Conservation (phyloP, 805 yeast species). For the Metschnikowia proteae region DNA sequence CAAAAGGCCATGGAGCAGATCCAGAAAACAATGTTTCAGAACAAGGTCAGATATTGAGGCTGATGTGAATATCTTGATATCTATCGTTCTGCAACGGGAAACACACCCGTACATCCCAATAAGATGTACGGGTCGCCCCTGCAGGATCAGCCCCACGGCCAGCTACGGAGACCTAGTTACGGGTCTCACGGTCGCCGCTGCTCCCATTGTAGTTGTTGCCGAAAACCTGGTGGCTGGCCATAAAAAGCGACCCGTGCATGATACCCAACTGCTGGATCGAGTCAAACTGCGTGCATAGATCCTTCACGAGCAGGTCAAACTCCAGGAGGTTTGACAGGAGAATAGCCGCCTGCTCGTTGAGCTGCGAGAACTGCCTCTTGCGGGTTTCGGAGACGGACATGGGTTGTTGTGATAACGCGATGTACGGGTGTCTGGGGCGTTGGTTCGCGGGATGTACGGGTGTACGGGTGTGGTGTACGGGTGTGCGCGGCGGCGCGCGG, state of each 20-base stretch:
- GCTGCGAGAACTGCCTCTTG: constrained; percentile 24
- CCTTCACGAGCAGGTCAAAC: constrained; percentile 47
- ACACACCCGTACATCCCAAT: no score
- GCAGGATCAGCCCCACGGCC: not conserved
- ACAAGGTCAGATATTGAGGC: not conserved
- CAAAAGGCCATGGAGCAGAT: constrained; percentile 16
- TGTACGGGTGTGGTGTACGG: no score
- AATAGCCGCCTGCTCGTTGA: constrained; percentile 51
- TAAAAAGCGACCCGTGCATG: constrained; percentile 51
- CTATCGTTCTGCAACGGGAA: not conserved
- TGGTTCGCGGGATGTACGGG: no score
- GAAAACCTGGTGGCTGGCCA: constrained; percentile 42
- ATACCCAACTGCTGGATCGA: constrained; percentile 52
- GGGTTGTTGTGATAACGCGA: no score
- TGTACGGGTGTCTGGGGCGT: no score
- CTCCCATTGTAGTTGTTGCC: constrained; percentile 21
- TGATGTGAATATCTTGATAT: no score
- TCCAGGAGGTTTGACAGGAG: constrained; percentile 55
- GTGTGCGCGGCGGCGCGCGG: not conserved
- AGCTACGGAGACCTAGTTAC: not conserved
- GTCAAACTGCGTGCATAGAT: constrained; percentile 51
- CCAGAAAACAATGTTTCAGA: constrained; percentile 13
- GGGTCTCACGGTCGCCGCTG: not conserved
- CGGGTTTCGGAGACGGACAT: constrained; percentile 11
- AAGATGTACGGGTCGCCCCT: no score